Conservation (phyloP, 768 basidiomycete genomes). For the Podaxis carcinomalis region DNA sequence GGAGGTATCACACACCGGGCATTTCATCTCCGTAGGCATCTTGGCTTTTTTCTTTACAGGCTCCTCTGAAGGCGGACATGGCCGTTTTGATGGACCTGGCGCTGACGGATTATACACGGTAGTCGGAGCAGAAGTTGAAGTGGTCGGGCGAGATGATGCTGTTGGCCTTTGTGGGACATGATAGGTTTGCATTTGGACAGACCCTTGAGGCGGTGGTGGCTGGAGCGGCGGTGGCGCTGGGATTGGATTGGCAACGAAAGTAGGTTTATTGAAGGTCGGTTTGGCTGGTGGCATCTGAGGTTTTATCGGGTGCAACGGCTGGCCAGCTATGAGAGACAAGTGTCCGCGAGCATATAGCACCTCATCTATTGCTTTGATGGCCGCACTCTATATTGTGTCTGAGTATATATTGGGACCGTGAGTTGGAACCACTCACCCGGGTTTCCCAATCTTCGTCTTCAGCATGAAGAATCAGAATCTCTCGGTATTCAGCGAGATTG, state of each 20-base stretch:
- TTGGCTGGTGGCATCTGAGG: conserved; percentile 17
- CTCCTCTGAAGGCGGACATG: conserved; percentile 21
- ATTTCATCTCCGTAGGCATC: conserved; percentile 21
- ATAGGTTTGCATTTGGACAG: not conserved
- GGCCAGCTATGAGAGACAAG: conserved; percentile 51
- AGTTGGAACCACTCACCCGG: conserved; percentile 39
- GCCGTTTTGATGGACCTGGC: conserved; percentile 30
- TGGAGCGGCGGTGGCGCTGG: not conserved
- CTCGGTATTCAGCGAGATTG: conserved; percentile 66
- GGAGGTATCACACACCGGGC: conserved; percentile 43
- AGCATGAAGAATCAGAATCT: conserved; percentile 59
- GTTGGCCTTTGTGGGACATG: not conserved
- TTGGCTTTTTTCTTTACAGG: conserved; percentile 36
- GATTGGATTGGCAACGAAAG: not conserved
- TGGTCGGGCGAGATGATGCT: not conserved
- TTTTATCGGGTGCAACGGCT: conserved; percentile 57
- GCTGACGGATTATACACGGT: not conserved
- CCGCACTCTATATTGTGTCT: conserved; percentile 42
- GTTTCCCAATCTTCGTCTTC: conserved; percentile 64
- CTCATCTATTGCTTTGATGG: conserved; percentile 68
- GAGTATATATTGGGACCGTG: not conserved
- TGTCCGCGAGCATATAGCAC: conserved; percentile 54
- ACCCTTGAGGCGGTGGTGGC: not conserved
- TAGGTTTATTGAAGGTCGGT: conserved; percentile 15
- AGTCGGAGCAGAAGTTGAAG: not conserved